A percentile compares a stretch with the other conserved stretches of the same genome.
Evolutionary conservation across 805 yeast species (phyloP).

Genomic region (Lachancea lanzarotensis): DNA sequence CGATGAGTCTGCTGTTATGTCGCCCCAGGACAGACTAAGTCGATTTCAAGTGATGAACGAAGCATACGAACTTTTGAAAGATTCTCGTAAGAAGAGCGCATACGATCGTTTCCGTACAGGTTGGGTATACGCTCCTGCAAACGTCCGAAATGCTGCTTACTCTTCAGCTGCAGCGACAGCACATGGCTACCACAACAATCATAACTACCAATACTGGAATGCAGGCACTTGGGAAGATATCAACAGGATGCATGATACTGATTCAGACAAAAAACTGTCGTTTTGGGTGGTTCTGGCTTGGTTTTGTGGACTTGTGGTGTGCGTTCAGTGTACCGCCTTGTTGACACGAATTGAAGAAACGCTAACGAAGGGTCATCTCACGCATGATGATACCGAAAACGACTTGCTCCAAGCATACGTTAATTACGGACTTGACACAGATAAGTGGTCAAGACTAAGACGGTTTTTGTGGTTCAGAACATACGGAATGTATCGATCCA

Average conservation of each 20-base stretch:
- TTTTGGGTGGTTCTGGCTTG: constrained; percentile 37
- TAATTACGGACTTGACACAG: constrained; percentile 48
- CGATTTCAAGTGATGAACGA: constrained; percentile 50
- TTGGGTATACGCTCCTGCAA: constrained; percentile 37
- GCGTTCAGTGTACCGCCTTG: constrained; percentile 38
- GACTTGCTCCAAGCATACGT: constrained; percentile 39
- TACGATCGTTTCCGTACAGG: constrained; percentile 45
- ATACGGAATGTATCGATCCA: constrained; percentile 29
- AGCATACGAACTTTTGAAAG: constrained; percentile 53
- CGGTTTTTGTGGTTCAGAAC: constrained; percentile 54
- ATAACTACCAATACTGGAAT: constrained; percentile 43
- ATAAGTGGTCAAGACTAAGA: constrained; percentile 44
- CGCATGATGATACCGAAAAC: constrained; percentile 37
- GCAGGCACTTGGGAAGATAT: constrained; percentile 64
- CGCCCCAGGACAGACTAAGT: constrained; percentile 26
- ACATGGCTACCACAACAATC: constrained; percentile 30
- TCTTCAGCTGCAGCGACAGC: constrained; percentile 11
- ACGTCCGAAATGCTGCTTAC: constrained; percentile 6
- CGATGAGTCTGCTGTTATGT: constrained; percentile 13
- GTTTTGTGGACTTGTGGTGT: constrained; percentile 33
- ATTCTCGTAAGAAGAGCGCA: constrained; percentile 36
- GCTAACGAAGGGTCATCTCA: constrained; percentile 26
- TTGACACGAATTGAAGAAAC: constrained; percentile 35
- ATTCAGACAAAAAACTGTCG: constrained; percentile 39
- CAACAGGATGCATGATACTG: constrained; percentile 33